Base-by-base conservation (phyloP, 2,329 filamentous ascomycete species). In the Sporothrix sp. region DNA sequence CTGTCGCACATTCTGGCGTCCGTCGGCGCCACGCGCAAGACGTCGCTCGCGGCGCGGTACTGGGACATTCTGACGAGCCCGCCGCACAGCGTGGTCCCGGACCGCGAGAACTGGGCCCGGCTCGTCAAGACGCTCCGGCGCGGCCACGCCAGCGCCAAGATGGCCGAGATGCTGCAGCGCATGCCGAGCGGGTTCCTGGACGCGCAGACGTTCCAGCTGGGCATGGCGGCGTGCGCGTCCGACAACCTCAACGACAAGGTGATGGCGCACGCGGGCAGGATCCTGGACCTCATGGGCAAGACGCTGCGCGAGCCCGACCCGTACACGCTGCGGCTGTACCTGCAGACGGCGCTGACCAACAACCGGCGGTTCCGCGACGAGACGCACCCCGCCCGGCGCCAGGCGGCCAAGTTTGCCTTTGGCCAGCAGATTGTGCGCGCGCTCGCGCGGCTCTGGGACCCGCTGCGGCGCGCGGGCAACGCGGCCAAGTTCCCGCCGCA, bases 191-290 rank as follows among this genome's bases (percentile, higher is more conserved):
- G 67, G 7, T 58, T 70, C 54, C 61, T 76, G 35, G 66, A 62
- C 51, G 58, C 62, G 30, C 76, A 75, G 52, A 80, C 79, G 9
- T 87, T 89, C 67, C 77, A 79, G 48, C 76, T 87, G 42, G 87
- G 84, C 49, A 80, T 96, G 71, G 75, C 76, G 56, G 74, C 80
- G 5, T 95, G 89, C 64, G 69, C 79, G 21, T 78, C 83, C 51
- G 88, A 96, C 69, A 84, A 81, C 61, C 81, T 82, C 50, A 95
- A 94, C 63, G 71, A 65, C n/a, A 76, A 82, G 48, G 77, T 79
- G 20, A 76, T 95, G 56, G 66, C 71, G 3, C 74, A 84, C 57
- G 84, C 86, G 4, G 78, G 72, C 46, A 54, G 71, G 46, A 71
- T 95, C 23, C 68, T 95, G 27, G 71, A 81, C 48, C 63, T 77